Conservation (phyloP, 1,284 basidiomycete species). For the Ustilago lituana region DNA sequence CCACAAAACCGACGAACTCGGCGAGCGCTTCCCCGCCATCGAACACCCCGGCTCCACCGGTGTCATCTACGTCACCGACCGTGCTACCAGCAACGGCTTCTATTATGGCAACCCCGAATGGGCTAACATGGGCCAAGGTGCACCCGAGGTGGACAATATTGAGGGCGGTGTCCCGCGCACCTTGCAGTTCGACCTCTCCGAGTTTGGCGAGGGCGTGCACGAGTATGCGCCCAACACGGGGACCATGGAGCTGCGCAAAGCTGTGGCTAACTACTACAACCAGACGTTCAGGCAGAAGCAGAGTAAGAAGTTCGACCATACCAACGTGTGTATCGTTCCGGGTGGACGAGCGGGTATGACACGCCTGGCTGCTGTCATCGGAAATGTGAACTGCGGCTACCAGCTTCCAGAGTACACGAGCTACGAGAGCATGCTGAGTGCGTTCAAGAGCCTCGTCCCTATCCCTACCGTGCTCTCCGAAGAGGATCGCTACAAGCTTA, state of each 20-base stretch:
- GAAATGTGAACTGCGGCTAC: constrained; percentile 75
- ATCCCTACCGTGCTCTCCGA: constrained; percentile 69
- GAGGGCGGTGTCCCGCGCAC: constrained; percentile 78
- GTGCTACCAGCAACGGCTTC: constrained; percentile 57
- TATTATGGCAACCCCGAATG: constrained; percentile 51
- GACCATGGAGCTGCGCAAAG: constrained; percentile 73
- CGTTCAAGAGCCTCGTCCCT: constrained; percentile 83
- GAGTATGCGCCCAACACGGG: constrained; percentile 95
- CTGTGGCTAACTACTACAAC: constrained; percentile 73
- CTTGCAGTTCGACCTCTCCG: constrained; percentile 72
- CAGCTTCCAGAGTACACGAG: constrained; percentile 86
- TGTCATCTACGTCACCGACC: constrained; percentile 71
- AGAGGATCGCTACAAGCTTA: constrained; percentile 75
- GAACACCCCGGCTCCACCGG: constrained; percentile 69
- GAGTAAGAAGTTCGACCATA: constrained; percentile 82
- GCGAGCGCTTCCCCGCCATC: constrained; percentile 50
- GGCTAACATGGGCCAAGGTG: constrained; percentile 55
- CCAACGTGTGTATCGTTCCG: constrained; percentile 88
- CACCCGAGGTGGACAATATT: constrained; percentile 73
- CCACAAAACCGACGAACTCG: constrained; percentile 14
- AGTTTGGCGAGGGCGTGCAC: constrained; percentile 72
- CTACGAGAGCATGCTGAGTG: constrained; percentile 77
- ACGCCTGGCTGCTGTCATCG: constrained; percentile 87
- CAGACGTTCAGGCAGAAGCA: constrained; percentile 83
- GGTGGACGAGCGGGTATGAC: constrained; percentile 88